phyloP scores from a whole-genome alignment of 2,329 filamentous ascomycete genomes.

The Scopulariopsis brevicaulis region DNA sequence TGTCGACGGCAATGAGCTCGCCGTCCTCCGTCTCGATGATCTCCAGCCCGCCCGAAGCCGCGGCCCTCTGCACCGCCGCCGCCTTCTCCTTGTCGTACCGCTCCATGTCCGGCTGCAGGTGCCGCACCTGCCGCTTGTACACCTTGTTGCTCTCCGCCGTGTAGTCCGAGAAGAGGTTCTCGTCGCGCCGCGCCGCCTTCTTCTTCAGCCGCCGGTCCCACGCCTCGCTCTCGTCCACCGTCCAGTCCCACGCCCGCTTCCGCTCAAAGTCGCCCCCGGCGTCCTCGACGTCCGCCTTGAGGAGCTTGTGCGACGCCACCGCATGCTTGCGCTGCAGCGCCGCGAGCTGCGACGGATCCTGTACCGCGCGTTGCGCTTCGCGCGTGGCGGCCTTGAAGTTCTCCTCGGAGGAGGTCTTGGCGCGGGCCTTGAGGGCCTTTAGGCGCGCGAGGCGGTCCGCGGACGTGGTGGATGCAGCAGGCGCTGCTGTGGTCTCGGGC shows the following conservation, averaged over 20 bases:
- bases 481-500: slow-evolving; percentile 4
- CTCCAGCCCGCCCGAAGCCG: slow-evolving; percentile 73
- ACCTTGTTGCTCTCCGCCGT: slow-evolving; percentile 78
- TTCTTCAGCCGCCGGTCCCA: slow-evolving; percentile 91
- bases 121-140: slow-evolving; percentile 81
- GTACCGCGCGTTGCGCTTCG: slow-evolving; percentile 68
- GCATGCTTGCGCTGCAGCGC: slow-evolving; percentile 77
- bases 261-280: slow-evolving; percentile 88
- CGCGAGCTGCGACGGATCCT: slow-evolving; percentile 66
- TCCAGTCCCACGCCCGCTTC: slow-evolving; percentile 98
- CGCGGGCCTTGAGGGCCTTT: slow-evolving; percentile 74
- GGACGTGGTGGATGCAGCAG: slow-evolving; percentile 14
- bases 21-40: slow-evolving; percentile 94
- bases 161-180: slow-evolving; percentile 86
- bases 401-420: slow-evolving; percentile 56
- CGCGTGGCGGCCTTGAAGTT: slow-evolving; percentile 78
- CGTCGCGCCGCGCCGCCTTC: slow-evolving; percentile 68
- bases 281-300: slow-evolving; percentile 83
- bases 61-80: slow-evolving; percentile 72
- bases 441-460: slow-evolving; percentile 70
- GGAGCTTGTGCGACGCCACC: slow-evolving; percentile 80
- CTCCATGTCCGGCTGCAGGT: slow-evolving; percentile 66
- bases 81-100: slow-evolving; percentile 82
- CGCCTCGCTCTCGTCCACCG: slow-evolving; percentile 80
- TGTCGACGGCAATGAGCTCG: slow-evolving; percentile 88